Conservation (phyloP, 75 land plant genomes). For the Pinus tabuliformis region DNA sequence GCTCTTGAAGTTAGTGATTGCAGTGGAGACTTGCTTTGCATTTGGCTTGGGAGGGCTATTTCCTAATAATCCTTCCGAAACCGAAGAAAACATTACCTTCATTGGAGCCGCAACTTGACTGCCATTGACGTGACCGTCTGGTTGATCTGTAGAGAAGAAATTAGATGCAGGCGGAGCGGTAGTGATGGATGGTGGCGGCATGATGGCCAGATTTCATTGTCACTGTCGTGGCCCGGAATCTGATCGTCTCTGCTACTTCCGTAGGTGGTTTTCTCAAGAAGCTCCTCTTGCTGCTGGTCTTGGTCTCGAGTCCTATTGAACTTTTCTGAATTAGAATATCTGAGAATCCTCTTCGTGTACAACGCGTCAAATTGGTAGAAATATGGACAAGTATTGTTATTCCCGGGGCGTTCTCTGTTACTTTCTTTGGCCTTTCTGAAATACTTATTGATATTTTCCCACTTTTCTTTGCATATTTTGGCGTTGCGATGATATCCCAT, state of each 20-base stretch:
- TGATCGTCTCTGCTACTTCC: background rate
- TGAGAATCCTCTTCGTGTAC: conserved; percentile 18
- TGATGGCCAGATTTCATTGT: conserved; percentile 6
- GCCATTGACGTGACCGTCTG: background rate
- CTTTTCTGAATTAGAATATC: background rate
- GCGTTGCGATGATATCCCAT: conserved; percentile 60
- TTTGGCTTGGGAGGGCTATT: background rate
- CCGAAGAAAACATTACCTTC: too few species aligned
- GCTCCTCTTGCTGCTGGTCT: conserved; percentile 7
- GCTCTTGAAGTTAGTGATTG: too few species aligned
- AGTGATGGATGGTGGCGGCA: background rate
- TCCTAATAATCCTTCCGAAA: background rate
- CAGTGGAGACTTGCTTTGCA: too few species aligned
- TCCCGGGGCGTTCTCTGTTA: conserved; percentile 39
- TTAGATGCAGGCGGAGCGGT: background rate
- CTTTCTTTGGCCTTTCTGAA: conserved; percentile 57
- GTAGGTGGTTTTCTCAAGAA: background rate
- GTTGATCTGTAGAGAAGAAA: background rate
- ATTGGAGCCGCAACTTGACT: background rate
- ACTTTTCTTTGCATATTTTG: conserved; percentile 85
- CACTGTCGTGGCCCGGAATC: background rate
- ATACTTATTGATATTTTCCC: conserved; percentile 94
- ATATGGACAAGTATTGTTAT: conserved; percentile 67
- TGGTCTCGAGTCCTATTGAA: background rate
- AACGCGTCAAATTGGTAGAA: conserved; percentile 62